A percentile compares a stretch with the other conserved stretches of the same genome.
phyloP scores from a whole-genome alignment of 495 filamentous ascomycete species.

The Delitschia confertaspora region DNA sequence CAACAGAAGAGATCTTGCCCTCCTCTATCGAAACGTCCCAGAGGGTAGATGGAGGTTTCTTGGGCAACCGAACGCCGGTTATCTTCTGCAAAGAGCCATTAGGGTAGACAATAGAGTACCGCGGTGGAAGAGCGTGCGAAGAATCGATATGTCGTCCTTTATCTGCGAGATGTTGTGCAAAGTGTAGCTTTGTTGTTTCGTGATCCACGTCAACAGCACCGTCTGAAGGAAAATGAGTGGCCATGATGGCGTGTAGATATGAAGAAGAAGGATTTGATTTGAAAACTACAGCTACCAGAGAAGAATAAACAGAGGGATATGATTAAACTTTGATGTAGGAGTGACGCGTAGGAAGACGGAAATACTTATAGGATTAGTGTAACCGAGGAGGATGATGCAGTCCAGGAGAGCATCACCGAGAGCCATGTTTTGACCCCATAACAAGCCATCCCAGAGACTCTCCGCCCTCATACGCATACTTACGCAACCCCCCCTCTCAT shows the following conservation, averaged over 20 bases:
- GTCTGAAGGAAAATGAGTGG: constrained; percentile 23
- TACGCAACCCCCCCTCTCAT: too few species aligned
- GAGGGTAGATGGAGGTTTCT: constrained; percentile 28
- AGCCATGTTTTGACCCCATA: too few species aligned
- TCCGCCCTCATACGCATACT: too few species aligned
- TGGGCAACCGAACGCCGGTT: constrained; percentile 36
- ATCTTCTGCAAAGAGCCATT: constrained; percentile 26
- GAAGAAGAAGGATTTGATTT: too few species aligned
- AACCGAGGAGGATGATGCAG: constrained; percentile 15
- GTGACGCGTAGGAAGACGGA: too few species aligned
- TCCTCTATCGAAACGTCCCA: constrained; percentile 41
- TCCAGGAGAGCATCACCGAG: too few species aligned
- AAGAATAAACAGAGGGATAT: too few species aligned
- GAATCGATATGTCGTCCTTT: constrained; percentile 1
- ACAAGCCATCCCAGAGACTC: too few species aligned
- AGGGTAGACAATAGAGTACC: constrained; percentile 19
- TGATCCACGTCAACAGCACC: constrained; percentile 28
- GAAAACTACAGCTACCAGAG: too few species aligned
- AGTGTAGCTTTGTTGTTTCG: constrained; percentile 30
- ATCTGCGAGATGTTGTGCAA: constrained; percentile 5
- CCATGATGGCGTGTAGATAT: too few species aligned
- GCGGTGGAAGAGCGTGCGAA: constrained; percentile 11
- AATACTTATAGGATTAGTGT: too few species aligned
- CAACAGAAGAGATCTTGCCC: constrained; percentile 37
- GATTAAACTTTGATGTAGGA: too few species aligned